These are phyloP conservation scores for Wickerhamiella spandovensis DNA, from an alignment of 805 yeast genomes.

Conservation along the genomic window DNA sequence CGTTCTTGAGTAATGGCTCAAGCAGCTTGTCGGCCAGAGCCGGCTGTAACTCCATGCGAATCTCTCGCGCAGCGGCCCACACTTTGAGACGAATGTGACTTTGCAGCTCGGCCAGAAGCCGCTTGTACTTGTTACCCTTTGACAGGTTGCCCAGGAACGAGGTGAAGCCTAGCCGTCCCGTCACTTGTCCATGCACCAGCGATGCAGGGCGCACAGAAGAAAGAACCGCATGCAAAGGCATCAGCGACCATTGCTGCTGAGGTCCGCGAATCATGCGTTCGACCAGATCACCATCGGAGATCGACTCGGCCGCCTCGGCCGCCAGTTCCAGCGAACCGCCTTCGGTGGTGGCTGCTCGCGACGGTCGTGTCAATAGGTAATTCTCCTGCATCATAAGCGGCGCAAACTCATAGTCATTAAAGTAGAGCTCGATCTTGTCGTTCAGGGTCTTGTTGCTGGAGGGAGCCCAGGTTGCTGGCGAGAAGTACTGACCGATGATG, in stretches of 20 bases:
- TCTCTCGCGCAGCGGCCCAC: conserved; percentile 57
- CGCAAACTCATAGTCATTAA: conserved; percentile 87
- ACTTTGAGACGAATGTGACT: conserved; percentile 75
- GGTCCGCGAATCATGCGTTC: conserved; percentile 74
- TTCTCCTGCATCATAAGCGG: conserved; percentile 96
- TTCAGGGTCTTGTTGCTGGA: conserved; percentile 37
- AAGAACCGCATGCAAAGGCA: conserved; percentile 81
- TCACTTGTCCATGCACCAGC: conserved; percentile 55
- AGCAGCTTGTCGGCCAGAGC: conserved; percentile 43
- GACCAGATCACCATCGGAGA: conserved; percentile 72
- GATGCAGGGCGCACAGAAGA: conserved; percentile 75
- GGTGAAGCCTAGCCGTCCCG: conserved; percentile 65
- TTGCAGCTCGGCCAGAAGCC: conserved; percentile 76
- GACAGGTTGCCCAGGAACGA: conserved; percentile 86
- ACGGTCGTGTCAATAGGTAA: conserved; percentile 51
- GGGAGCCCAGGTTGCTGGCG: conserved; percentile 36
- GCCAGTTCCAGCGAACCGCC: conserved; percentile 41
- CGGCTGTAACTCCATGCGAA: conserved; percentile 68
- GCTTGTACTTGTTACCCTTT: conserved; percentile 59
- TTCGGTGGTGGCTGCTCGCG: conserved; percentile 21
- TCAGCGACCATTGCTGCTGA: conserved; percentile 86
- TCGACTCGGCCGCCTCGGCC: conserved; percentile 72
- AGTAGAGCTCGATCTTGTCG: conserved; percentile 78
- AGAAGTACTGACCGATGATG: conserved; percentile 53
- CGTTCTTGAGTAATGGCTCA: conserved; percentile 41